Base-by-base conservation (phyloP, 371 early-diverging fungal species). In the Phascolomyces articulosus region DNA sequence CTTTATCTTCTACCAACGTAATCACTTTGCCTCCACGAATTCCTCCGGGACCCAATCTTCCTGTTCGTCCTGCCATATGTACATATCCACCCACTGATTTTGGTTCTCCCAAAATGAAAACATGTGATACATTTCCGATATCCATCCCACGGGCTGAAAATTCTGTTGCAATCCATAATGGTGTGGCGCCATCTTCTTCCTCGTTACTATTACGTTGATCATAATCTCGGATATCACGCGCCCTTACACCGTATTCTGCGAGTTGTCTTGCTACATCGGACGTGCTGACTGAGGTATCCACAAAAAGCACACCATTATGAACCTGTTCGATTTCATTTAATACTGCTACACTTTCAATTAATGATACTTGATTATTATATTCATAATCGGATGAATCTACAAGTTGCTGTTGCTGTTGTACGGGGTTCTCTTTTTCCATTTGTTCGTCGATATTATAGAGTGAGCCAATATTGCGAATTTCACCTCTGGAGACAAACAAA, bases 51-150 rank as follows among this genome's bases (percentile, higher is more conserved):
- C 90, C 88, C 63, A 90, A 78, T 29, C 95, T 77, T 21, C 92
- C 93, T 10, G 91, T 88, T 34, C 95, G 75, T 40, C 95, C 95
- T 0, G 93, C 91, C 90, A 93, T 92, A 65, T 95, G 95, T n/a
- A 93, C 68, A 71, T 91, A 95, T 34, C 86, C 82, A 20, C 83
- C 73, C 13, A 84, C 72, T 0, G 87, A 82, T 0, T 85, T 73
- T 2, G 93, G 91, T 21, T 80, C 67, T 7, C 92, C 92, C 1
- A 91, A 74, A 55, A 95, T 93, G 61, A 94, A 90, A 0, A 98
- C 96, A 67, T 95, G 93, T 4, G 90, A 89, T 0, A 93, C 83
- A 44, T 84, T 75, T 7, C 94, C 96, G 8, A 98, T 75, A 77
- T 97, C 98, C 29, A 97, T 77, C 9, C 98, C 98, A 58, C 96